These are phyloP conservation scores for Lupinus albus DNA, from an alignment of 306 rosid species.

Conservation along the genomic window DNA sequence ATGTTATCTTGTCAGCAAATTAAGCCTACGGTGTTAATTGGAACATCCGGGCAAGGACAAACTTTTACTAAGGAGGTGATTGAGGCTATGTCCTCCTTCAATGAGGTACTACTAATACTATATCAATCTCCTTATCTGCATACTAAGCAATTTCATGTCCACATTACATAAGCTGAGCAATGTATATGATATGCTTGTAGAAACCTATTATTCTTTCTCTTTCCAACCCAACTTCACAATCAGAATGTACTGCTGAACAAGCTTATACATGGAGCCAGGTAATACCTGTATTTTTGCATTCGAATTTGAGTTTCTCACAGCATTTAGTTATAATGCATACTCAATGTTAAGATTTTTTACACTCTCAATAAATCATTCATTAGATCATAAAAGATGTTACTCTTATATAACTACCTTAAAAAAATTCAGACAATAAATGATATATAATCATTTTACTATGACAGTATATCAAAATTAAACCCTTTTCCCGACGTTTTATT, in stretches of 20 bases:
- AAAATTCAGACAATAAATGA: too few species aligned
- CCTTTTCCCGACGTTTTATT: too few species aligned
- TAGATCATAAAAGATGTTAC: too few species aligned
- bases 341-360: too few species aligned
- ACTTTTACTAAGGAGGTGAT: conserved; percentile 82
- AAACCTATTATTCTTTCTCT: conserved; percentile 55
- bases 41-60: conserved; percentile 90
- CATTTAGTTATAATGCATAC: too few species aligned
- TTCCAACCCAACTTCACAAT: conserved; percentile 59
- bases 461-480: too few species aligned
- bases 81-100: conserved; percentile 78
- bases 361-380: too few species aligned
- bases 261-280: conserved; percentile 57
- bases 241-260: conserved; percentile 62
- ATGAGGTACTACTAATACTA: conserved; percentile 58
- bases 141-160: conserved; percentile 10
- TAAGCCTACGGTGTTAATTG: conserved; percentile 90
- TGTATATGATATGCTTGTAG: conserved; percentile 35
- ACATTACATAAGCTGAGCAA: conserved; percentile 2
- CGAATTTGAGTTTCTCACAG: background rate
- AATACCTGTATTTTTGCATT: conserved; percentile 1
- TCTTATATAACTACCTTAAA: too few species aligned
- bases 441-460: too few species aligned
- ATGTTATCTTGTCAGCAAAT: conserved; percentile 60
- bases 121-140: conserved; percentile 6